Evolutionary conservation across 2,329 filamentous ascomycete genomes (phyloP), one percentile per base, ranked within the genome.

Genomic region (Diaporthe capsici): DNA sequence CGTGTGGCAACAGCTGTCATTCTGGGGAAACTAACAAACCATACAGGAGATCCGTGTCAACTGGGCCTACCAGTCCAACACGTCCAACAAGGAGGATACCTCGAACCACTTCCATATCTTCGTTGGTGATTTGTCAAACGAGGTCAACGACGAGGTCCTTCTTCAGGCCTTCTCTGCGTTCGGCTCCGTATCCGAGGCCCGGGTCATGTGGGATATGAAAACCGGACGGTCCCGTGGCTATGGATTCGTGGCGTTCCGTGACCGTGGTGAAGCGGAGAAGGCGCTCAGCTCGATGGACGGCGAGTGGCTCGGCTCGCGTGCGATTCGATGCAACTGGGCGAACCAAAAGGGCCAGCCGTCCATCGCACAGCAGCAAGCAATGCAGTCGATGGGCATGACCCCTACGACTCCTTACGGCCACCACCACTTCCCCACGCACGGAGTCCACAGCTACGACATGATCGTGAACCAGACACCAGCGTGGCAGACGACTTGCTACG

Each of bases 141-240:
- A 99, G 85, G 97, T 99, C 84, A 99, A 99, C 81, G 97, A 99
- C 81, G 97, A 99, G 82, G 92, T 98, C 71, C 90, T 99, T 31
- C 89, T 94, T 22, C 96, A 98, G 85, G 97, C 97, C 17, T 99
- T 99, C 86, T 97, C 95, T 65, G 95, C 95, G 60, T 99, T 98
- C 84, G 97, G 97, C 55, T 95, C 93, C 17, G 96, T 99, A 67
- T 99, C 97, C 3, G 97, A 99, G 86, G 97, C 97, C 76, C 95
- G 97, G 81, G 97, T 99, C 78, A 99, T 99, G 97, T 99, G 97
- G 97, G 97, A 99, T 85, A 99, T 99, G 97, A 99, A 99, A 90
- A 99, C 97, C 49, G 97, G 97, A 79, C 93, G 97, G 78, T 98
- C 97, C 79, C 94, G 97, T 83, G 97, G 97, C 76, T 99, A 99